Evolutionary conservation across 2,329 filamentous ascomycete genomes (phyloP).

Genomic region (Fusarium irregulare): DNA sequence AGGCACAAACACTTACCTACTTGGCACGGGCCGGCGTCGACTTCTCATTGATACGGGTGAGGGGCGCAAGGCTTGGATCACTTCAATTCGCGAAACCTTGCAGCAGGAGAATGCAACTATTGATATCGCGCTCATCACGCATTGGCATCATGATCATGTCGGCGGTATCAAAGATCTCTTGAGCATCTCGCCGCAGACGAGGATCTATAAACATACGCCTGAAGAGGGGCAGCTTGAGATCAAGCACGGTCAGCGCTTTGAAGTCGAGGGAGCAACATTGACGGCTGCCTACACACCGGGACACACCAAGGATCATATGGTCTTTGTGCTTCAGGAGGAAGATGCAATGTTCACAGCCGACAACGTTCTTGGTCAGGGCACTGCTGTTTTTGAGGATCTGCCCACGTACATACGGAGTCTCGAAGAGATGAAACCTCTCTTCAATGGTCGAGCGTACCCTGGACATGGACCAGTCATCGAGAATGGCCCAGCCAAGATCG

Average conservation of each 20-base stretch:
- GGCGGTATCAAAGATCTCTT: slow-evolving; percentile 79
- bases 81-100: slow-evolving; percentile 72
- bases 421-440: slow-evolving; percentile 73
- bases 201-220: slow-evolving; percentile 75
- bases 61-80: slow-evolving; percentile 79
- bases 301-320: slow-evolving; percentile 86
- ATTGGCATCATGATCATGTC: slow-evolving; percentile 92
- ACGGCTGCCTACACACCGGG: slow-evolving; percentile 71
- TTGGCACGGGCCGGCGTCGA: slow-evolving; percentile 78
- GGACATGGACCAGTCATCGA: slow-evolving; percentile 86
- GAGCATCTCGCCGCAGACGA: slow-evolving; percentile 69
- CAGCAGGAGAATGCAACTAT: slow-evolving; percentile 75
- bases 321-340: slow-evolving; percentile 80
- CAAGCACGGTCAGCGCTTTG: slow-evolving; percentile 64
- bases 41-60: slow-evolving; percentile 93
- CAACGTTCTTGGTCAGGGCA: slow-evolving; percentile 88
- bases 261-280: slow-evolving; percentile 71
- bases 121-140: slow-evolving; percentile 80
- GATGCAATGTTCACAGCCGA: slow-evolving; percentile 89
- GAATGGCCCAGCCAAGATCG: slow-evolving; percentile 76
- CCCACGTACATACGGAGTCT: slow-evolving; percentile 75
- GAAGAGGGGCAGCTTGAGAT: slow-evolving; percentile 59
- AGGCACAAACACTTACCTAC: slow-evolving; percentile 93
- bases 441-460: slow-evolving; percentile 80
- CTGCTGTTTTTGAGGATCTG: slow-evolving; percentile 85